Conservation (phyloP, 164 flowering plant genomes). For the Cinnamomum micranthum region DNA sequence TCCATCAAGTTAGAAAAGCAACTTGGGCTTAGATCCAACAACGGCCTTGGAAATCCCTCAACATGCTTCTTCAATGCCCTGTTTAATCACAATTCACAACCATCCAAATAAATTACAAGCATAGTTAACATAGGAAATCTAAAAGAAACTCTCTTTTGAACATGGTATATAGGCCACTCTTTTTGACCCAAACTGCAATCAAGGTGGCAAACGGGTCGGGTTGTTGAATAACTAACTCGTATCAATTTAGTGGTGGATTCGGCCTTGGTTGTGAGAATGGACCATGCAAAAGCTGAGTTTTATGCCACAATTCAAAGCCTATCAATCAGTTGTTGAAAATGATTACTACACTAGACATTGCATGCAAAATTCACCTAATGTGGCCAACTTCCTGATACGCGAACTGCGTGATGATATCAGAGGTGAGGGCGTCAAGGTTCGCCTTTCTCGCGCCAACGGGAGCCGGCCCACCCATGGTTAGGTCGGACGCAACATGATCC, state of each 20-base stretch:
- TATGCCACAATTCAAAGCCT: too few relatives aligned
- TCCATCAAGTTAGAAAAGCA: conserved; percentile 49
- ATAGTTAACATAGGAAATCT: too few relatives aligned
- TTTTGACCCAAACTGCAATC: not conserved
- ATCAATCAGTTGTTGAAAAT: not conserved
- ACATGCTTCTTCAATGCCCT: conserved; percentile 61
- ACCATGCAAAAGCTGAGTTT: too few relatives aligned
- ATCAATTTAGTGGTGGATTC: too few relatives aligned
- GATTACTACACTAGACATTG: not conserved
- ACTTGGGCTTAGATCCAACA: conserved; percentile 41
- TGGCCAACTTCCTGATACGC: conserved; percentile 83
- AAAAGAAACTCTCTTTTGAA: not conserved
- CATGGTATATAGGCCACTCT: too few relatives aligned
- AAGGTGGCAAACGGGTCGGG: too few relatives aligned
- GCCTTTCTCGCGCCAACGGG: too few relatives aligned
- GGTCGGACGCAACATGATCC: too few relatives aligned
- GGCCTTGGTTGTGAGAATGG: too few relatives aligned
- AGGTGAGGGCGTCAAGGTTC: too few relatives aligned
- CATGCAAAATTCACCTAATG: conserved; percentile 33
- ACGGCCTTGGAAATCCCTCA: conserved; percentile 74
- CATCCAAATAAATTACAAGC: not conserved
- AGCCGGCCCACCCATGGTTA: too few relatives aligned
- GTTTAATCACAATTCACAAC: not conserved
- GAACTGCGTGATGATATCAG: conserved; percentile 30
- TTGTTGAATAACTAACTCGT: too few relatives aligned